These are phyloP conservation scores for Alternaria dauci DNA, from an alignment of 2,329 filamentous ascomycete species.

Conservation along the genomic window DNA sequence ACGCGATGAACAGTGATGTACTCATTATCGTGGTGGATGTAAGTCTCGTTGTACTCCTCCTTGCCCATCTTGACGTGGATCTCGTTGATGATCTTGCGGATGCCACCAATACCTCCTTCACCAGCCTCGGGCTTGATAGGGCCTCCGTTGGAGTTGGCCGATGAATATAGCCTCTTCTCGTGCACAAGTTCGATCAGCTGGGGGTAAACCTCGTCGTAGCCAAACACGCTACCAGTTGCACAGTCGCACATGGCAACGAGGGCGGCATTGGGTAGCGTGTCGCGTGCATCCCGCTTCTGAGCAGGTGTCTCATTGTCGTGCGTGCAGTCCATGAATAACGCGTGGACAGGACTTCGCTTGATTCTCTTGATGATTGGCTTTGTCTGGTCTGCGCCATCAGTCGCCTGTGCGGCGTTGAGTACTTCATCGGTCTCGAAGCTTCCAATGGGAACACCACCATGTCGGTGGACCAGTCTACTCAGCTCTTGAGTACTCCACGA, in stretches of 20 bases:
- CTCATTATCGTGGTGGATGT: slow-evolving; percentile 95
- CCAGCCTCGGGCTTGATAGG: slow-evolving; percentile 70
- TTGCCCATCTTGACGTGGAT: slow-evolving; percentile 96
- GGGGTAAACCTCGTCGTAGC: slow-evolving; percentile 96
- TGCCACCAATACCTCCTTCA: slow-evolving; percentile 84
- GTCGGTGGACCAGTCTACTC: slow-evolving; percentile 89
- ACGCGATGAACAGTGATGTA: slow-evolving; percentile 97
- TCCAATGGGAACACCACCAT: slow-evolving; percentile 92
- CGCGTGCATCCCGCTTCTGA: slow-evolving; percentile 91
- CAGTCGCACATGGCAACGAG: slow-evolving; percentile 96
- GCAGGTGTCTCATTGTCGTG: slow-evolving; percentile 97
- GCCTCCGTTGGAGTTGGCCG: slow-evolving; percentile 70
- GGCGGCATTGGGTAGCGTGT: slow-evolving; percentile 92
- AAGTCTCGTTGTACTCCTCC: slow-evolving; percentile 92
- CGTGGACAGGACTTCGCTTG: slow-evolving; percentile 87
- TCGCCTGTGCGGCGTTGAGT: slow-evolving; percentile 64
- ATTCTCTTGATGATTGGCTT: slow-evolving; percentile 74
- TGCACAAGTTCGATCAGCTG: slow-evolving; percentile 91
- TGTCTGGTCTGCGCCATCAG: slow-evolving; percentile 33
- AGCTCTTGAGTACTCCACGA: slow-evolving; percentile 95
- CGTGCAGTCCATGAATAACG: slow-evolving; percentile 98
- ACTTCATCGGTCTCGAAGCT: slow-evolving; percentile 96
- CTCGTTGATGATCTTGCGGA: slow-evolving; percentile 93
- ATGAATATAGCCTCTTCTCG: slow-evolving; percentile 84
- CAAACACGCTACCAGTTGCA: slow-evolving; percentile 94